Evolutionary conservation across 1,284 basidiomycete species (phyloP), one percentile per base, ranked within the genome.

Genomic region (Malassezia sp.): DNA sequence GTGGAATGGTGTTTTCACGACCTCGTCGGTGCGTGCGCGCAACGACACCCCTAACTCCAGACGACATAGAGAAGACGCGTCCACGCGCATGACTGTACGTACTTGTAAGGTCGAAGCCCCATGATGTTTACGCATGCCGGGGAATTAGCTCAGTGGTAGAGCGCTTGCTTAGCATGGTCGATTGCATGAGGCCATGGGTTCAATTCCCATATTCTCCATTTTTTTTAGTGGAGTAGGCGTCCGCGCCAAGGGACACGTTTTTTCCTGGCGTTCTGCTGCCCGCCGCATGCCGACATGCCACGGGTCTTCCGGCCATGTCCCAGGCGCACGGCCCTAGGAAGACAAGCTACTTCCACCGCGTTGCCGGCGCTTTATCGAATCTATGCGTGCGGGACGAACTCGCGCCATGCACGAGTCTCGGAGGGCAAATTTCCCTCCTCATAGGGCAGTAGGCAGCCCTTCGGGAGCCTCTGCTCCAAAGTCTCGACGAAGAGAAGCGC

Each of bases 401-500:
- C 52, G 48, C 56, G 60, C 63, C 63, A 67, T 22, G 61, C 51
- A 36, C 61, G 49, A 12, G 97, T 90, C 72, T 96, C 91, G 9
- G 81, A 77, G n/a, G 91, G 91, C 63, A 93, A 84, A 49, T 77
- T 79, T 32, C 88, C 91, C 73, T 96, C 91, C 38, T 76, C 76
- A 70, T 96, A 99, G 17, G 78, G 78, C 52, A 79, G 74, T 62
- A 95, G 74, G 34, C 83, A 86, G 53, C 86, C 85, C 56, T 81
- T 73, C 23, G 84, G 82, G 70, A 96, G 84, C 74, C 93, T 91
- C 72, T 81, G 80, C 18, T 79, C 84, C 41, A 97, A 75, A 45
- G 84, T 81, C 72, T 95, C 86, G 24, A 91, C 90, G 70, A 89
- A 95, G 38, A 97, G 77, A 52, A 83, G 78, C 2, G 90, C 93